Conservation (phyloP, 768 basidiomycete genomes). For the Chalciporus pseudorubinellus region DNA sequence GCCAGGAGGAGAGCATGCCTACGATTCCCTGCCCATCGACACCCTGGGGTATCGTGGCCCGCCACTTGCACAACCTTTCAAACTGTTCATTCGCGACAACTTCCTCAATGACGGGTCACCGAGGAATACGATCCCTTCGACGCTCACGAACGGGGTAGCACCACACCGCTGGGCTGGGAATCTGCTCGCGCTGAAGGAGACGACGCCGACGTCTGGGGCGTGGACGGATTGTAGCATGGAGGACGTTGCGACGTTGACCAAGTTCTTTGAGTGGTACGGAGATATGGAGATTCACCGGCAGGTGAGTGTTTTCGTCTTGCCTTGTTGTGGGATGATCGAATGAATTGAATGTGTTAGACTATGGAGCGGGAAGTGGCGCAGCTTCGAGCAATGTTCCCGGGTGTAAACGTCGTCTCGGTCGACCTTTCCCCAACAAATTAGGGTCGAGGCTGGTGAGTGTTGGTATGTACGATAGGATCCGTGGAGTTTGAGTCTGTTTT, state of each 20-base stretch:
- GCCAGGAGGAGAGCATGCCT: background rate
- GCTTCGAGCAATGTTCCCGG: too few species aligned
- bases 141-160: background rate
- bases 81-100: too few species aligned
- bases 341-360: too few species aligned
- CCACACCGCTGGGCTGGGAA: constrained; percentile 10
- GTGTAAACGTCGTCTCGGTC: too few species aligned
- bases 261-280: constrained; percentile 5
- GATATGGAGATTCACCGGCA: background rate
- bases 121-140: constrained; percentile 1
- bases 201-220: background rate
- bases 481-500: too few species aligned
- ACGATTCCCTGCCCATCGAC: background rate
- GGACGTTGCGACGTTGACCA: too few species aligned
- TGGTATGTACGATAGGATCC: too few species aligned
- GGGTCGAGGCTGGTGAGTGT: too few species aligned
- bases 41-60: background rate
- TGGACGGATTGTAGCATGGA: constrained; percentile 1
- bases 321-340: too few species aligned
- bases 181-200: constrained; percentile 5
- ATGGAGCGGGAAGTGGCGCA: too few species aligned
- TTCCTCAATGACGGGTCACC: constrained; percentile 13
- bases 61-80: constrained; percentile 3
- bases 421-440: too few species aligned
- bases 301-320: too few species aligned